phyloP scores from a whole-genome alignment of 192 early-diverging fungal genomes.

The Podila epigama region DNA sequence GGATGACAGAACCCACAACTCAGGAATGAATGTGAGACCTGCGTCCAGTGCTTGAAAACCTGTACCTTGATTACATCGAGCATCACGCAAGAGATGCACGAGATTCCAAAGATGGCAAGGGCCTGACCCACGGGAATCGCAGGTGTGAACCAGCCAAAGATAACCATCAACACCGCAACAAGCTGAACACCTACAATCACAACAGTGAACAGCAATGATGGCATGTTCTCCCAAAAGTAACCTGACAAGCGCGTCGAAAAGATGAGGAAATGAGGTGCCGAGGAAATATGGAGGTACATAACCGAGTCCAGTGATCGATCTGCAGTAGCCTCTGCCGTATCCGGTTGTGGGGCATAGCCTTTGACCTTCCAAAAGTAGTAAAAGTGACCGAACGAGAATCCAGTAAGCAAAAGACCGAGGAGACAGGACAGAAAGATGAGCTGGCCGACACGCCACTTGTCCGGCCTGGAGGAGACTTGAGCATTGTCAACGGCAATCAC shows the following conservation, averaged over 20 bases:
- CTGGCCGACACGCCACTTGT: slow-evolving; percentile 95
- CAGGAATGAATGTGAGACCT: slow-evolving; percentile 51
- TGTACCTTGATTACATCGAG: slow-evolving; percentile 92
- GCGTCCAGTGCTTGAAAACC: slow-evolving; percentile 85
- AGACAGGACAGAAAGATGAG: slow-evolving; percentile 82
- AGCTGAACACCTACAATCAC: slow-evolving; percentile 88
- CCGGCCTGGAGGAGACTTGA: slow-evolving; percentile 82
- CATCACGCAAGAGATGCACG: slow-evolving; percentile 79
- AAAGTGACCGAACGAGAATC: slow-evolving; percentile 82
- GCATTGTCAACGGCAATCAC: slow-evolving; percentile 95
- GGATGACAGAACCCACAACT: slow-evolving; percentile 16
- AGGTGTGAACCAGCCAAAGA: slow-evolving; percentile 63
- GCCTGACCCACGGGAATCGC: slow-evolving; percentile 78
- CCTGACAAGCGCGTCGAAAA: slow-evolving; percentile 87
- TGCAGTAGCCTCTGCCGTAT: slow-evolving; percentile 32
- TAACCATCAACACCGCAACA: slow-evolving; percentile 82
- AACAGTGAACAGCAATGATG: slow-evolving; percentile 74
- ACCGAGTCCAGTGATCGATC: slow-evolving; percentile 73
- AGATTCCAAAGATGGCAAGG: slow-evolving; percentile 76
- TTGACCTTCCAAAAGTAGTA: slow-evolving; percentile 77
- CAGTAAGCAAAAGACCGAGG: slow-evolving; percentile 77
- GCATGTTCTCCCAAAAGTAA: slow-evolving; percentile 86
- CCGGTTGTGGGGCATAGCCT: slow-evolving; percentile 25
- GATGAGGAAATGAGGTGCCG: slow-evolving; percentile 89
- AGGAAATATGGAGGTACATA: slow-evolving; percentile 94